Evolutionary conservation across 257 asterid genomes (phyloP), one percentile per base, ranked within the genome.

Genomic region (Solanum sejunctum): DNA sequence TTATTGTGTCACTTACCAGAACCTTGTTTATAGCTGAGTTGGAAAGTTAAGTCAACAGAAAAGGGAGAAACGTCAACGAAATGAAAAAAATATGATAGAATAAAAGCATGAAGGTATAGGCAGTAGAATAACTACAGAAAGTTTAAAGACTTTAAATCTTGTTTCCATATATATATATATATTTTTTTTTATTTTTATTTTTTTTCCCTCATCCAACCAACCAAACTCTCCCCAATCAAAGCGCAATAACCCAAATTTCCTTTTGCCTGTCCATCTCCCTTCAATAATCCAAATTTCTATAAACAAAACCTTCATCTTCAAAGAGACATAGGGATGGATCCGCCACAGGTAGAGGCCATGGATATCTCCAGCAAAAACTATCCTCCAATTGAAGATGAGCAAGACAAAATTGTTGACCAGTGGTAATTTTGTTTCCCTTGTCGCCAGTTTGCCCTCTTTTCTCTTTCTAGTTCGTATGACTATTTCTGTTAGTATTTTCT

Each of bases 271-370:
- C 15, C 80, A 49, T 15, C 55, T 57, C 28, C 81, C 51, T 49
- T 8, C 61, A 49, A 23, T 51, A 63, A 75, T 13, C 45, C 82
- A 51, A 75, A 75, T 47, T 47, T 49, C 58, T 43, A 51, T 51
- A 26, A 43, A 39, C 86, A 12, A 32, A 52, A 56, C 11, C 63
- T 86, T 12, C 36, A 17, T 13, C 41, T 20, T 28, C 28, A 18
- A 16, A 85, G n/a, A 36, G 51, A 18, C 10, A 15, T 47, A 49
- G 57, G 78, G 84, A 91, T 91, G 97, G 94, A 93, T 81, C 90
- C 97, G 7, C 96, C 97, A 8, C 88, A 90, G 81, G 89, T 63
- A 86, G 95, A 92, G 84, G 51, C 92, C 23, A 86, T 92, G n/a
- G 90, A 93, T 8, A 81, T 12, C 54, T 66, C 90, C 55, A 67